Evolutionary conservation across 805 yeast genomes (phyloP).

Genomic region (Metschnikowia dekortorum): DNA sequence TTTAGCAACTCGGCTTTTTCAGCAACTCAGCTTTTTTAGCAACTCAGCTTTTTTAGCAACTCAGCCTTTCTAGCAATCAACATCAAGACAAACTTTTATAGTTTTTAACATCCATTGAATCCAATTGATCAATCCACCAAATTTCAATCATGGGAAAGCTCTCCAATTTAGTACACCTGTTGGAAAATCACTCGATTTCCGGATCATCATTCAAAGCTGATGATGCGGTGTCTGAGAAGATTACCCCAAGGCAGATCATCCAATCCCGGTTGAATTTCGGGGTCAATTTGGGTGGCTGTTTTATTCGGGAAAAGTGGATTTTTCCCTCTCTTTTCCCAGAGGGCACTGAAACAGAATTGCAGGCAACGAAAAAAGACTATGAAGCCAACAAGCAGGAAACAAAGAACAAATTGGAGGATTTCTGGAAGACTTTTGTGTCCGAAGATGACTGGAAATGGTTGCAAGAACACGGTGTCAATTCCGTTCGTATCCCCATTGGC

Average conservation of each 20-base stretch:
- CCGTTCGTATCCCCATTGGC: slow-evolving; percentile 84
- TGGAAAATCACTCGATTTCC: slow-evolving; percentile 23
- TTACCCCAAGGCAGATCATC: slow-evolving; percentile 46
- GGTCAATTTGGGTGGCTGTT: slow-evolving; percentile 79
- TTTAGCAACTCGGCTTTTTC: no score
- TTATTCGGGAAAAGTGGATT: slow-evolving; percentile 79
- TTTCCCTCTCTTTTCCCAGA: slow-evolving; percentile 57
- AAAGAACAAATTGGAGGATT: slow-evolving; percentile 48
- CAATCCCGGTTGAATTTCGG: slow-evolving; percentile 68
- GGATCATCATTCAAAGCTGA: slow-evolving; percentile 21
- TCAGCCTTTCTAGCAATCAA: no score
- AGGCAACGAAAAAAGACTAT: slow-evolving; percentile 54
- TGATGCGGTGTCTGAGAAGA: slow-evolving; percentile 34
- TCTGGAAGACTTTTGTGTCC: slow-evolving; percentile 59
- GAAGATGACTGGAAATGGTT: slow-evolving; percentile 83
- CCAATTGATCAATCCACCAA: neutral
- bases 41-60: no score
- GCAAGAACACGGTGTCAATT: slow-evolving; percentile 60
- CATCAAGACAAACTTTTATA: no score
- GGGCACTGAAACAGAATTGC: slow-evolving; percentile 63
- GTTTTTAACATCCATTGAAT: neutral
- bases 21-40: no score
- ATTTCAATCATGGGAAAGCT: slow-evolving; percentile 1
- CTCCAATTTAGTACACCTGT: slow-evolving; percentile 14
- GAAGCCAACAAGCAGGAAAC: slow-evolving; percentile 51